Evolutionary conservation across 2,329 filamentous ascomycete genomes (phyloP), one percentile per base, ranked within the genome.

Genomic region (Hymenotorrendiella dingleyae): DNA sequence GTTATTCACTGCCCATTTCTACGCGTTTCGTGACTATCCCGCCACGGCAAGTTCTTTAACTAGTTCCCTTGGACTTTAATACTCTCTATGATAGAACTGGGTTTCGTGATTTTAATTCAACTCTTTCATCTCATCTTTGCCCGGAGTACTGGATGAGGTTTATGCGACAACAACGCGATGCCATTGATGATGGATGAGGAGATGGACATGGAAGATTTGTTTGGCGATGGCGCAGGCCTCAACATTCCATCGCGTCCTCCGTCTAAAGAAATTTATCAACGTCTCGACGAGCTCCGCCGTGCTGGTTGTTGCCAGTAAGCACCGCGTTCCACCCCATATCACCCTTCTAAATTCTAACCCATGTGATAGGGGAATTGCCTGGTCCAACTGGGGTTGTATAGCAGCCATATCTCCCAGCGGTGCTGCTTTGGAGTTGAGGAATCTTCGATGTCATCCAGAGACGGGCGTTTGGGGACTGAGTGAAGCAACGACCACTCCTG

Each of bases 351-450:
- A 23, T 36, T 39, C 33, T 46, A 36, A 45, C 29, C 16, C n/a
- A 37, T 35, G 16, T 35, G 12, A 14, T 50, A 94, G 89, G 61
- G 80, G 79, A 51, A 76, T 96, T 41, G 81, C 85, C 22, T 97
- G 91, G 90, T 95, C 91, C 9, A 89, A 82, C 56, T 77, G 80
- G 47, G 91, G 91, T 32, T 88, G 83, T 46, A 86, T 97, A 53
- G 90, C 90, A 21, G 84, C 82, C 41, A 84, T 97, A 52, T 77
- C 82, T 16, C 67, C 77, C 12, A 84, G 90, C 64, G 84, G 86
- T 21, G 74, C 74, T 36, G 73, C 72, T 11, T 68, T 96, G 40
- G 80, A 85, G 58, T 71, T 94, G 34, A 80, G 82, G 46, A 82
- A 86, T 59, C 71, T 95, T 38, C 74, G 78, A 24, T 82, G 84